Conservation (phyloP, 2,329 filamentous ascomycete genomes). For the Exophiala xenobiotica region DNA sequence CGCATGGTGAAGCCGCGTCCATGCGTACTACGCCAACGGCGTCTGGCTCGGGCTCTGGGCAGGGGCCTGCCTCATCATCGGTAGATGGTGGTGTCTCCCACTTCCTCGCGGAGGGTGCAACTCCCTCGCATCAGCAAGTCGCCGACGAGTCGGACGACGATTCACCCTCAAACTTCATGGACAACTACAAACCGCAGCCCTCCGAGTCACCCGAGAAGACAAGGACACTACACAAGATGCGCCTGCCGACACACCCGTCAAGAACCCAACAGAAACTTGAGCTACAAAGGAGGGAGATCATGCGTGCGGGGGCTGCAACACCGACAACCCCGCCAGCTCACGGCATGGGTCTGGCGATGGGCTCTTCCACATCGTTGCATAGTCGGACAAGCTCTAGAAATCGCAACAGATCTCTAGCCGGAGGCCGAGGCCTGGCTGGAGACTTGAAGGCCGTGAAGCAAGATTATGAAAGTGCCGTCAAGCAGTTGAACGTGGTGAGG, state of each 20-base stretch:
- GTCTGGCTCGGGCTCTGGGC: conserved; percentile 26
- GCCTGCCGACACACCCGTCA: conserved; percentile 37
- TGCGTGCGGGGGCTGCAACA: conserved; percentile 44
- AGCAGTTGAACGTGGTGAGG: conserved; percentile 46
- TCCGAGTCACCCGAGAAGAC: conserved; percentile 42
- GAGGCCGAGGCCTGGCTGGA: conserved; percentile 18
- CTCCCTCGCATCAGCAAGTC: conserved; percentile 33
- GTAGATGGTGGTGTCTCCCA: conserved; percentile 48
- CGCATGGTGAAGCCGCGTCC: conserved; percentile 38
- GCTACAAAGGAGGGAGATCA: conserved; percentile 40
- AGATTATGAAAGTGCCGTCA: conserved; percentile 45
- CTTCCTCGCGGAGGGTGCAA: conserved; percentile 38
- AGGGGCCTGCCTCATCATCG: conserved; percentile 44
- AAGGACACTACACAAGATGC: conserved; percentile 32
- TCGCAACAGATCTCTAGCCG: conserved; percentile 24
- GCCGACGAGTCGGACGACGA: conserved; percentile 45
- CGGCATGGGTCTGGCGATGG: conserved; percentile 35
- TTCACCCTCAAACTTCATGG: conserved; percentile 48
- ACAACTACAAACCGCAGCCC: conserved; percentile 48
- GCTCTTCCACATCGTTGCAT: conserved; percentile 26
- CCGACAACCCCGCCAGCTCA: conserved; percentile 42
- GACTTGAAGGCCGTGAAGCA: conserved; percentile 38
- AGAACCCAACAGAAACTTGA: conserved; percentile 51
- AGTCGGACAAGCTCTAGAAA: conserved; percentile 33
- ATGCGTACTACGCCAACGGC: conserved; percentile 36